Conservation (phyloP, 306 rosid species). For the Canavalia gladiata region DNA sequence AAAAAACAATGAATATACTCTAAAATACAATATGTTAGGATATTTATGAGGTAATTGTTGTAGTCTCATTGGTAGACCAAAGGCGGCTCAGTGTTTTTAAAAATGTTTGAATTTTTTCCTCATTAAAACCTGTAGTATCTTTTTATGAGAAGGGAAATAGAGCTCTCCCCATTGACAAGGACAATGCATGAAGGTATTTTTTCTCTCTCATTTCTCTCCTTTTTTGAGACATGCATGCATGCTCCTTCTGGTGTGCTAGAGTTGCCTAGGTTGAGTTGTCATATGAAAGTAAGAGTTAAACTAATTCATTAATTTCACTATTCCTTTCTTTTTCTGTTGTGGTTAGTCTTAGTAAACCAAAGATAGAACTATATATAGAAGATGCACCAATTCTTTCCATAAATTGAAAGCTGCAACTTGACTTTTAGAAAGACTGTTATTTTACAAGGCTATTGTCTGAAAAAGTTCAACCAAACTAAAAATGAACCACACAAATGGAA, state of each 20-base stretch:
- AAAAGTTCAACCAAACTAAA: not conserved
- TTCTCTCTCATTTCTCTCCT: not conserved
- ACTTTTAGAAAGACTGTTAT: too few relatives aligned
- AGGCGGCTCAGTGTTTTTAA: constrained; percentile 4
- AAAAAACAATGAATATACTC: constrained; percentile 79
- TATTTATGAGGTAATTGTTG: constrained; percentile 84
- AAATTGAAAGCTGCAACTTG: not conserved
- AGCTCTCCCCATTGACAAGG: constrained; percentile 93
- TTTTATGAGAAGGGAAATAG: constrained; percentile 80
- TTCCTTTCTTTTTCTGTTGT: too few relatives aligned
- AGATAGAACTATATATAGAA: too few relatives aligned
- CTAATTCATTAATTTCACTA: too few relatives aligned
- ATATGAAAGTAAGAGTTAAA: not conserved
- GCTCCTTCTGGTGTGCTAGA: not conserved
- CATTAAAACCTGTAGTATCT: constrained; percentile 42
- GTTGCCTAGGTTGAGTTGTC: not conserved
- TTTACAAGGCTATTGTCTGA: not conserved
- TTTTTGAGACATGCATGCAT: not conserved
- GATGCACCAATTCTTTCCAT: not conserved
- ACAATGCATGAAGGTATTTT: constrained; percentile 90
- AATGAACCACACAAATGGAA: not conserved
- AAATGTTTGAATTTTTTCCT: not conserved
- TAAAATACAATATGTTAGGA: constrained; percentile 71
- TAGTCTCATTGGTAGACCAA: too few relatives aligned
- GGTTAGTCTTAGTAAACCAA: too few relatives aligned